Evolutionary conservation across 2,329 filamentous ascomycete genomes (phyloP), one percentile per base, ranked within the genome.

Genomic region (Ampelomyces quisqualis): DNA sequence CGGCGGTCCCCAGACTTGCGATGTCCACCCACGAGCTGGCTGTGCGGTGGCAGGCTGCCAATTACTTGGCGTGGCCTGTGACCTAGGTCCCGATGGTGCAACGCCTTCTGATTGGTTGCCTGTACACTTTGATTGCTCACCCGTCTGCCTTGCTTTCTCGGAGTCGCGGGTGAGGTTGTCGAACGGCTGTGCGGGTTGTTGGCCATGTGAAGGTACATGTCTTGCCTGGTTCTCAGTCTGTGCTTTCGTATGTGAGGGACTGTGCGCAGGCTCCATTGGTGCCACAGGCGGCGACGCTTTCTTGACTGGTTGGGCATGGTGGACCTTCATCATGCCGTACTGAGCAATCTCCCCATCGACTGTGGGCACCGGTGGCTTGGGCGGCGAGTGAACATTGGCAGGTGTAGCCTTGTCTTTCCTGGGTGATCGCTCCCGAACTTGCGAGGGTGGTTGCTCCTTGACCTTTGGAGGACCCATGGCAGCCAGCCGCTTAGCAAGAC

Each of bases 1-100:
- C n/a, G 82, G 84, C 29, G 85, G 81, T 13, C 82, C 86, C 86
- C 86, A 90, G 13, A 90, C 84, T 59, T 85, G 88, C 33, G 59
- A 60, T 19, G 54, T 56, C 64, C 64, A 65, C 39, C 53, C 44
- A 32, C 57, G 54, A 42, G 55, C 46, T 35, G 58, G 60, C 33
- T 53, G 48, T 22, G 56, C 47, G 28, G 63, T 47, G 18, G 56
- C 46, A 18, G 56, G 39, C 27, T 59, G 47, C 62, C 63, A 68
- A 24, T 53, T 48, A 19, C 43, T 39, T 45, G 49, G 52, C 11
- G 59, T 38, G 43, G 52, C 45, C 34, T 65, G 62, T 19, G 58
- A 32, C 38, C 63, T 65, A 18, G 55, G 40, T 19, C 47, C 47
- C 29, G 52, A 49, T 28, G 52, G 37, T 22, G 33, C 34, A 21